phyloP scores from a whole-genome alignment of 148 eudicot genomes.

The Amaranthus palmeri region DNA sequence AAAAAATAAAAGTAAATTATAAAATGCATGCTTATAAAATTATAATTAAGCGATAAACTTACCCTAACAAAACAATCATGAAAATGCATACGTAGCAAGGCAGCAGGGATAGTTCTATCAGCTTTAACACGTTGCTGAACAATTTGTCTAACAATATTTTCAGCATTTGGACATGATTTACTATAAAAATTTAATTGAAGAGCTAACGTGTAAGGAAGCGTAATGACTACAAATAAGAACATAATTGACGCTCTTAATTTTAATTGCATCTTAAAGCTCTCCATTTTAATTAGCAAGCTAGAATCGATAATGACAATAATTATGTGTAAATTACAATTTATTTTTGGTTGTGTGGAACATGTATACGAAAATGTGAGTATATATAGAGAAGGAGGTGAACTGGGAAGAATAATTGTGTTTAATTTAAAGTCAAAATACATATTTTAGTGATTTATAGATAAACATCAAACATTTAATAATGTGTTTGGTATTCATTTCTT shows the following conservation, averaged over 20 bases:
- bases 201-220: constrained; percentile 7
- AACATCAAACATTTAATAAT: no score
- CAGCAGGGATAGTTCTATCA: constrained; percentile 16
- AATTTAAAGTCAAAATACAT: no score
- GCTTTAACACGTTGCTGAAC: neutral
- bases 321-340: no score
- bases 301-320: no score
- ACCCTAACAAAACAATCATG: constrained; percentile 31
- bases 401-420: no score
- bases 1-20: no score
- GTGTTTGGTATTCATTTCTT: no score
- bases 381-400: no score
- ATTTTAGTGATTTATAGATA: no score
- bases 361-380: no score
- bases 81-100: constrained; percentile 30
- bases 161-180: constrained; percentile 17
- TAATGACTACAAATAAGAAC: neutral
- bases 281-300: neutral
- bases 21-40: no score
- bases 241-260: neutral
- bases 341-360: no score
- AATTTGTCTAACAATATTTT: constrained; percentile 13
- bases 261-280: constrained; percentile 1
- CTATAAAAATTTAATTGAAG: constrained; percentile 16
- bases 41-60: neutral